These are phyloP conservation scores for Pterocarpus santalinus DNA, from an alignment of 306 rosid species.

Conservation along the genomic window DNA sequence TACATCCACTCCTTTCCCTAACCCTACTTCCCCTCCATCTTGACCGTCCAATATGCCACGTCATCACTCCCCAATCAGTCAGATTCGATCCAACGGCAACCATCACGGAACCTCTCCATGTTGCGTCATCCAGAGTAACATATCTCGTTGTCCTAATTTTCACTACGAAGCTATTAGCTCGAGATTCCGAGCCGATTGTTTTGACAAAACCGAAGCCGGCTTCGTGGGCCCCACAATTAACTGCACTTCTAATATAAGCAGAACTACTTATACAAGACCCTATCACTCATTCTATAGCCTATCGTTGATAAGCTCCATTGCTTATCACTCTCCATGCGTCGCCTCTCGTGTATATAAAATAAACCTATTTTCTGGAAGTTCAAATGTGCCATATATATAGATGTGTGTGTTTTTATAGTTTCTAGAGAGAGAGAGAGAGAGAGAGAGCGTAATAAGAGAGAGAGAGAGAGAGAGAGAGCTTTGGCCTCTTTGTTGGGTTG, in stretches of 20 bases:
- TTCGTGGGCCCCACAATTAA: constrained; percentile 59
- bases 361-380: constrained; percentile 73
- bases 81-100: background rate
- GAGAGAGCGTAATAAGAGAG: background rate
- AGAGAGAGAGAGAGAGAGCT: constrained; percentile 42
- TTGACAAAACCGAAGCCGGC: constrained; percentile 82
- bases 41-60: constrained; percentile 27
- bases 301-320: accelerated
- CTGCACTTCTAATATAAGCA: constrained; percentile 11
- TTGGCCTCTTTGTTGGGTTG: constrained; percentile 46
- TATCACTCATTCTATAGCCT: background rate
- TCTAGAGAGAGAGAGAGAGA: constrained; percentile 62
- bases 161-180: constrained; percentile 56
- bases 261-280: accelerated
- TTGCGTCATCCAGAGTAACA: background rate
- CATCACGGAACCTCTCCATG: accelerated
- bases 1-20: constrained; percentile 44
- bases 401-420: constrained; percentile 35
- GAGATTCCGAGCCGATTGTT: constrained; percentile 89
- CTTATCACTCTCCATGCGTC: constrained; percentile 69
- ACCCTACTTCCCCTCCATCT: background rate
- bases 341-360: constrained; percentile 69
- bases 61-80: accelerated
- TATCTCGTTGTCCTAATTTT: constrained; percentile 2
- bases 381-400: constrained; percentile 52